Percentiles rank a stretch among this genome's conserved stretches.
Evolutionary conservation across 108 stramenopile genomes (phyloP).

Genomic region (Fragilariopsis cylindrus): DNA sequence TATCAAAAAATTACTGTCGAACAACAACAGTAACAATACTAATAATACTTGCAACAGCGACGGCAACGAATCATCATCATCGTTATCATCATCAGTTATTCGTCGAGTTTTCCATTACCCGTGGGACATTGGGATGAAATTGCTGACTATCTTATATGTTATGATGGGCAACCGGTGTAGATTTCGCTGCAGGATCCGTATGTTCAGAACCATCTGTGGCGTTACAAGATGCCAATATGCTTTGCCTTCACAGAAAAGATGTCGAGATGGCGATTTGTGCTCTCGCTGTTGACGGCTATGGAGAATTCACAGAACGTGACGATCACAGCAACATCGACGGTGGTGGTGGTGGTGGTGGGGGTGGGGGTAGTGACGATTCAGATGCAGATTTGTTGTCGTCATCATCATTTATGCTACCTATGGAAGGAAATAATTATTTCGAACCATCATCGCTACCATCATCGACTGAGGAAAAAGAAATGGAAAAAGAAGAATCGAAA

Average conservation of each 20-base stretch:
- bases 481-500: conserved; percentile 13
- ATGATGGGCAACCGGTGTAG: conserved; percentile 41
- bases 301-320: conserved; percentile 31
- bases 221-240: conserved; percentile 58
- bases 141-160: conserved; percentile 79
- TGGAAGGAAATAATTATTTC: background rate
- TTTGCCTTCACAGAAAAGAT: conserved; percentile 61
- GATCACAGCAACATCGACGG: background rate
- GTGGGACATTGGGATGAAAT: conserved; percentile 84
- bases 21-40: background rate
- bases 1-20: background rate
- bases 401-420: background rate
- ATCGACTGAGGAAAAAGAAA: background rate
- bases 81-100: conserved; percentile 15
- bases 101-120: conserved; percentile 59
- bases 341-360: background rate
- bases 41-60: background rate
- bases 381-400: background rate
- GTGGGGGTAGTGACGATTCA: background rate
- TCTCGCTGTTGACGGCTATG: conserved; percentile 60
- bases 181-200: conserved; percentile 42
- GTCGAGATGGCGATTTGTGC: conserved; percentile 37
- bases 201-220: conserved; percentile 34
- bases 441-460: background rate
- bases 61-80: background rate